Evolutionary conservation across 305 asterid genomes (phyloP), one percentile per base, ranked within the genome.

Genomic region (Fraxinus velutina): DNA sequence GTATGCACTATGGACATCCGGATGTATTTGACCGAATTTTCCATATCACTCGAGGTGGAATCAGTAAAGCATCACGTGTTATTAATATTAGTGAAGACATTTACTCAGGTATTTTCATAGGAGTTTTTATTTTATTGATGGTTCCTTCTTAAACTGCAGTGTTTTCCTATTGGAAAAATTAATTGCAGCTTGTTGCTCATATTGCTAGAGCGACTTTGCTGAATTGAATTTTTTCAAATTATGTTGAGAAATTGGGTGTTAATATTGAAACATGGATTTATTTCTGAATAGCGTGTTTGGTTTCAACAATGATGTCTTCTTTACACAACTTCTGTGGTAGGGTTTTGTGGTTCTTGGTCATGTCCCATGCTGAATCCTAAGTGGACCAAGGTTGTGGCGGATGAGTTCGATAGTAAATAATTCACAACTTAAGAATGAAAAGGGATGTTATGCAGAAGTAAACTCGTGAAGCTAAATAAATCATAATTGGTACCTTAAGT

Each of bases 1-100:
- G 99, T 72, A 94, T 96, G 98, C 99, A 96, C 85, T 96, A 94
- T 88, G 99, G 99, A 17, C 99, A 96, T 89, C 99, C 99, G 74
- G 99, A 96, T 87, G 95, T 94, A 83, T 96, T 96, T 8, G 99
- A 96, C 86, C 92, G 99, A 52, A 86, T 96, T 70, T 96, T 96
- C 85, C 99, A 96, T 88, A 89, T 94, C 76, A 93, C 99, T 84
- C 93, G 99, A 79, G 99, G 99, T 83, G 99, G 99, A 80, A 91
- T 96, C 84, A 96, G 99, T 83, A 96, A 96, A 88, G 94, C 99
- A 77, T 96, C 99, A 3, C 98, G 99, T 3, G 97, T 94, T 47
- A 96, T 96, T 78, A 96, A 96, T 88, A 94, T 96, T 52, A 96
- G 99, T 85, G 99, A 96, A 88, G 99, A 96, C 87, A 96, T 94